Percentiles rank a stretch among this genome's conserved stretches.
Conservation (phyloP, 164 flowering plant species). For the Amborella trichopoda region DNA sequence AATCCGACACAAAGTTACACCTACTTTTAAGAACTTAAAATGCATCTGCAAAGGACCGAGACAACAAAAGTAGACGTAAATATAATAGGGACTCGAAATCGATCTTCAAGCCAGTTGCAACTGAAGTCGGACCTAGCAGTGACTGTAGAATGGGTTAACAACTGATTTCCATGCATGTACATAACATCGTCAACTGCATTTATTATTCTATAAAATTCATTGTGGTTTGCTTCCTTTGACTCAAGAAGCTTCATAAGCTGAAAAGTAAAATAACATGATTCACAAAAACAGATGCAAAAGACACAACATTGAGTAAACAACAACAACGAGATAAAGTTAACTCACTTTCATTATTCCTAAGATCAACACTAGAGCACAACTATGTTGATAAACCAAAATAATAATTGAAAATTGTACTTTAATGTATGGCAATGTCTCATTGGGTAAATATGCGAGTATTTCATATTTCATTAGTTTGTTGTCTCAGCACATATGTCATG, state of each 20-base stretch:
- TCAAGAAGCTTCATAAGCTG: conserved; percentile 96
- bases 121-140: conserved; percentile 78
- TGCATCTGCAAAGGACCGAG: background rate
- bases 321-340: conserved; percentile 1
- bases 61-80: background rate
- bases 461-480: no score
- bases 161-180: conserved; percentile 52
- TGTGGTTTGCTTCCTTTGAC: conserved; percentile 78
- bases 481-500: no score
- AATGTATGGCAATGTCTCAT: no score
- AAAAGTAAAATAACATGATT: conserved; percentile 16
- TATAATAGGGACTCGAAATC: conserved; percentile 64
- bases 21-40: no score
- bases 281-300: no score
- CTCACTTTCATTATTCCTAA: no score
- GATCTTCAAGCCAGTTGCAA: conserved; percentile 81
- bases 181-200: conserved; percentile 73
- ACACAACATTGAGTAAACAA: background rate
- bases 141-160: conserved; percentile 45
- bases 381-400: no score
- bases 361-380: no score
- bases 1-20: no score
- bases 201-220: conserved; percentile 83
- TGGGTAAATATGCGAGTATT: no score
- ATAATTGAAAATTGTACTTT: no score